Conservation (phyloP, 148 eudicot genomes). For the Suaeda aralocaspica region DNA sequence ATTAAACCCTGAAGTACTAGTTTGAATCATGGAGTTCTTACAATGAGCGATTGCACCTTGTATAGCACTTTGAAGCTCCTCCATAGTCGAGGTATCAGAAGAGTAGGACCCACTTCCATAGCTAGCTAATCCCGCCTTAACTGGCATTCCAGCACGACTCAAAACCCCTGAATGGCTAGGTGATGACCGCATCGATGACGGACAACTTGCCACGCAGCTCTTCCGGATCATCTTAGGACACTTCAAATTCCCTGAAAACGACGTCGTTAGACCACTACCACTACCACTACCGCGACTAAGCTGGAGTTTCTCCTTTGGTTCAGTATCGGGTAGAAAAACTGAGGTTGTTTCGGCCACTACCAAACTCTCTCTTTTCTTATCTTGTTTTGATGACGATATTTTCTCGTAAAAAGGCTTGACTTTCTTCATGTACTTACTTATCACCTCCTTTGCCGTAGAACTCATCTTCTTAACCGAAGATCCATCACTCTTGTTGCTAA, state of each 20-base stretch:
- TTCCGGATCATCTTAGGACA: conserved; percentile 36
- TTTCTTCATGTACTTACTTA: conserved; percentile 70
- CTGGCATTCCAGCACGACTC: conserved; percentile 30
- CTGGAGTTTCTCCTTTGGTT: background rate
- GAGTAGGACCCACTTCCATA: conserved; percentile 15
- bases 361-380: background rate
- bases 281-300: background rate
- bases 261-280: background rate
- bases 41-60: conserved; percentile 96
- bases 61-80: conserved; percentile 87
- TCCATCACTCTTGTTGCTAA: background rate
- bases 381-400: conserved; percentile 30
- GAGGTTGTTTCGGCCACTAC: background rate
- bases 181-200: conserved; percentile 84
- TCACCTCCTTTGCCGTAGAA: conserved; percentile 61
- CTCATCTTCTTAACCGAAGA: conserved; percentile 36
- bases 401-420: conserved; percentile 80
- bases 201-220: conserved; percentile 63
- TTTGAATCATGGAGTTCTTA: conserved; percentile 74
- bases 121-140: conserved; percentile 15
- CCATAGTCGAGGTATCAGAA: conserved; percentile 60
- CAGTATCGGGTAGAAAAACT: background rate
- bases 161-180: conserved; percentile 71
- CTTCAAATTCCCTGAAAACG: conserved; percentile 67
- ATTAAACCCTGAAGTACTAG: conserved; percentile 23